Base-by-base conservation (phyloP, 2,329 filamentous ascomycete species). In the Monosporascus sp. region DNA sequence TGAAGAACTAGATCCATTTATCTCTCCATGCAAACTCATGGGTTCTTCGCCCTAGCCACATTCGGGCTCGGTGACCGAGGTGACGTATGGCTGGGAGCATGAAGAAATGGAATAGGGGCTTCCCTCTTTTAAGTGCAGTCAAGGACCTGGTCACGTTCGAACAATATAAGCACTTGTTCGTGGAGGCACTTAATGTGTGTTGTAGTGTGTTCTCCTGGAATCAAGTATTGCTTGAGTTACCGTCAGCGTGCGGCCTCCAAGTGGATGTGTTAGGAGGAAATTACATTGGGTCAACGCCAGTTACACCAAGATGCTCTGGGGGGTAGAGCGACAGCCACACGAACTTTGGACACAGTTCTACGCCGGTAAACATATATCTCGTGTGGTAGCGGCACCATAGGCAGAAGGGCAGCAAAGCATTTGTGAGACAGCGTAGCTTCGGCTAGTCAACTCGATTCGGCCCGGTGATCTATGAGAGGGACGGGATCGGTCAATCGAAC, bases 41-140 rank as follows among this genome's bases (percentile, higher is more conserved):
- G 22, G 9, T 20, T 43, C 40, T 14, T 20, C 17, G 18, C 7
- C 18, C 40, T 43, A 24, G 40, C 40, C 18, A 24, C 18, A 43
- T 43, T 43, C 8, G 20, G 40, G 40, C n/a, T 43, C 40, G 40
- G 20, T 43, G 40, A 14, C 31, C 31, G 14, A 11, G 31, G 9
- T 24, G n/a, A 20, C 24, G 24, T 20, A 14, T 43, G 17, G 9
- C 18, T 43, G 40, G 40, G 20, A 6, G 40, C 8, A 14, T 14
- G 18, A 24, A 43, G 8, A 24, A 24, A 24, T 18, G 9, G 1
- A 4, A 14, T 24, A 9, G 8, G 40, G 22, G 40, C 40, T 6
- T 43, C 40, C 40, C 17, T 20, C 7, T 43, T 72, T 71, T 52
- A 74, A 74, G 70, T 38, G 55, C 59, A 31, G 53, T 60, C 17